Conservation (phyloP, 352 stramenopile species). For the Globisporangium acanthophoron region DNA sequence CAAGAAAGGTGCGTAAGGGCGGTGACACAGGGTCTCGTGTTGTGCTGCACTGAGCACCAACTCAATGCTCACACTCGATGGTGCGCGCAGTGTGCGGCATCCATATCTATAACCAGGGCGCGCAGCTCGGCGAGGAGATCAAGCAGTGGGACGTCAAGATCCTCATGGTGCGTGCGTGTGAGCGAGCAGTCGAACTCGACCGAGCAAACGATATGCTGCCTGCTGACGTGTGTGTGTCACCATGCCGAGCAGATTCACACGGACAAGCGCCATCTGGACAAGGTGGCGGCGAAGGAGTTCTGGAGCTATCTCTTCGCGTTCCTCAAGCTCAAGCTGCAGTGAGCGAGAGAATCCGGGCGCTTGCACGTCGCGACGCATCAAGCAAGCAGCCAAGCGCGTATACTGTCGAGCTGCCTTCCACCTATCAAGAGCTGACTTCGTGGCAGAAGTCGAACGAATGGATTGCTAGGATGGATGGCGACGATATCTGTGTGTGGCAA, state of each 20-base stretch:
- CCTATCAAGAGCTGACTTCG: too few species aligned
- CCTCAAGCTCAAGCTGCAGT: conserved; percentile 79
- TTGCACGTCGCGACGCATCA: too few species aligned
- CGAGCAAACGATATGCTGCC: neutral
- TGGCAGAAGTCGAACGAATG: too few species aligned
- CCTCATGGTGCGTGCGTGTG: conserved; percentile 57
- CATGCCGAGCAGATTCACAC: conserved; percentile 61
- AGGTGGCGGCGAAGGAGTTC: conserved; percentile 86
- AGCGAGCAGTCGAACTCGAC: neutral
- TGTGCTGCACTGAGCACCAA: neutral
- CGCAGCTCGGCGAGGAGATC: conserved; percentile 72
- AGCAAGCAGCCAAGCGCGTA: too few species aligned
- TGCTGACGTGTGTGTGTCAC: neutral
- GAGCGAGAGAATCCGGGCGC: conserved; percentile 10
- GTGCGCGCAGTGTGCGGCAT: conserved; percentile 62
- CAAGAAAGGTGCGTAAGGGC: conserved; percentile 65
- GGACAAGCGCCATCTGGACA: conserved; percentile 89
- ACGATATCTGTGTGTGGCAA: too few species aligned
- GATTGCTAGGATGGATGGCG: too few species aligned
- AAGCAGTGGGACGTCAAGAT: conserved; percentile 90
- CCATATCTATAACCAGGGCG: conserved; percentile 82
- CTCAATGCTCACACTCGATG: neutral
- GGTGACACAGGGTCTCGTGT: too few species aligned
- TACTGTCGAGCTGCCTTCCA: too few species aligned
- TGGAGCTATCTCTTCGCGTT: conserved; percentile 89